phyloP scores from a whole-genome alignment of 169 alveolate species.

The Eimeria tenella region DNA sequence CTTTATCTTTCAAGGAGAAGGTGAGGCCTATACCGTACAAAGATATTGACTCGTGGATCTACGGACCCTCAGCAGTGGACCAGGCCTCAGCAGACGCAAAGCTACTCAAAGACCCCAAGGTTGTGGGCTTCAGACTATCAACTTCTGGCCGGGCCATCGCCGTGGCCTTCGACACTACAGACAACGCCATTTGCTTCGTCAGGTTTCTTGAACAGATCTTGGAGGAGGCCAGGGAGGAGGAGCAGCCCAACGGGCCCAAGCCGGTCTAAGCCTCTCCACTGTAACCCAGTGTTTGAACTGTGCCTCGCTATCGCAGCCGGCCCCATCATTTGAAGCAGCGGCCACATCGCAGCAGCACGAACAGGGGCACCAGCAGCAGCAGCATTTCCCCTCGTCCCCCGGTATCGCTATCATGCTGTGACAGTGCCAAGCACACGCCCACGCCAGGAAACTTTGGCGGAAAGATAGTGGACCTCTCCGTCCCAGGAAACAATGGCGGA shows the following conservation, averaged over 20 bases:
- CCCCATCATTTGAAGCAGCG: not conserved
- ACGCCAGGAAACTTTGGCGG: too few relatives aligned
- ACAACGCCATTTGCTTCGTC: slow-evolving; percentile 54
- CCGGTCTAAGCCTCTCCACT: not conserved
- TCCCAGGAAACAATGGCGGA: too few relatives aligned
- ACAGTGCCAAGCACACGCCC: too few relatives aligned
- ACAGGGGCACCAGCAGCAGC: slow-evolving; percentile 14
- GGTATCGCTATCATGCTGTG: too few relatives aligned
- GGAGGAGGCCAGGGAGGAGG: slow-evolving; percentile 19
- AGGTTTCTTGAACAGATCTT: slow-evolving; percentile 18
- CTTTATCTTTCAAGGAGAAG: slow-evolving; percentile 56
- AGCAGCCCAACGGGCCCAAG: not conserved
- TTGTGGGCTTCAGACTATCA: slow-evolving; percentile 65
- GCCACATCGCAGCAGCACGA: not conserved
- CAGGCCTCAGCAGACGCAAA: slow-evolving; percentile 44
- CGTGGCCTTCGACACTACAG: slow-evolving; percentile 32
- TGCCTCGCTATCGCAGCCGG: too few relatives aligned
- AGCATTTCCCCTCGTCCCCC: not conserved
- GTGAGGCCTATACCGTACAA: slow-evolving; percentile 44
- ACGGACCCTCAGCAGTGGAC: slow-evolving; percentile 23
- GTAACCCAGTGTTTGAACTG: not conserved
- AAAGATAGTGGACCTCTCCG: too few relatives aligned
- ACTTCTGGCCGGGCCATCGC: slow-evolving; percentile 73
- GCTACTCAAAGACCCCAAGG: slow-evolving; percentile 61
- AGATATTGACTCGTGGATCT: slow-evolving; percentile 45